Evolutionary conservation across 495 filamentous ascomycete genomes (phyloP), one percentile per base, ranked within the genome.

Genomic region (Aspergillus saccharolyticus): DNA sequence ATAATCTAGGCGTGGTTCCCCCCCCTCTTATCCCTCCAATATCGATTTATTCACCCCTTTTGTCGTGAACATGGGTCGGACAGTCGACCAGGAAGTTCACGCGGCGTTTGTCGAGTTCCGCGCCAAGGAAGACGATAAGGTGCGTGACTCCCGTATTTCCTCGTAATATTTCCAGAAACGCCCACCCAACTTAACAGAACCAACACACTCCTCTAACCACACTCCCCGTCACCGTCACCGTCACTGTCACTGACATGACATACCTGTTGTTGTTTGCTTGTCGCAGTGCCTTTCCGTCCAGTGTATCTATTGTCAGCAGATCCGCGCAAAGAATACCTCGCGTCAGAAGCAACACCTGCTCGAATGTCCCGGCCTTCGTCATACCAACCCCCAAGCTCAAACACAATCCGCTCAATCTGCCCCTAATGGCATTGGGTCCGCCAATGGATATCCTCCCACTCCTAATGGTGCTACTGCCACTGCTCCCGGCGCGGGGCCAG

Each of bases 41-140:
- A 68, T 68, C 63, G 60, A 63, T 64, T 62, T 66, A 43, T 61
- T 60, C 55, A 47, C 63, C 60, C 61, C 62, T 60, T 55, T 59
- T 39, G 50, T 63, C 66, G 54, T 62, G 68, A 76, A 55, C 51
- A 82, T 82, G 79, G 79, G 79, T 67, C 78, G 79, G 49, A 82
- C 78, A 28, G 79, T 80, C 64, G 79, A 82, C 69, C 77, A 78
- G 63, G 78, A 81, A 63, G 79, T 82, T 58, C 79, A 82, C 67
- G 77, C 78, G 61, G 78, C 79, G 59, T 82, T 80, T 66, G 77
- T 82, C 67, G 79, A 82, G 69, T 82, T 82, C 63, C 76, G 79
- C 69, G 79, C 79, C 72, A 82, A 82, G 70, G 79, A 82, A 74
- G 78, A 80, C 69, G 79, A 82, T 69, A 82, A 82, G 78, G 79